phyloP scores from a whole-genome alignment of 345 rosid species.

The Psidium guajava region DNA sequence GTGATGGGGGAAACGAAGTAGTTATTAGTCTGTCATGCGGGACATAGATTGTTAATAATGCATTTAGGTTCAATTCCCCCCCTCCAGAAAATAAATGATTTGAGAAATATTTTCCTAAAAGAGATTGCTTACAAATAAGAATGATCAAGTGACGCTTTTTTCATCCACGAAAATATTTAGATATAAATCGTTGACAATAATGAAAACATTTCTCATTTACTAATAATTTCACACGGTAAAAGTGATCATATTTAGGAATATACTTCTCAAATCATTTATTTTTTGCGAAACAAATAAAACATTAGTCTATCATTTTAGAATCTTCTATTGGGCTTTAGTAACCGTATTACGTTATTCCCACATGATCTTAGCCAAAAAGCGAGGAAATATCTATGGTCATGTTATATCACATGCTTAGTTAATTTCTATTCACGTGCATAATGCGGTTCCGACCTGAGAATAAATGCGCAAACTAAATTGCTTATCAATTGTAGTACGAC shows the following conservation, averaged over 20 bases:
- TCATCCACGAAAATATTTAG: no score
- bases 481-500: background rate
- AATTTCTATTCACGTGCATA: background rate
- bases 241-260: no score
- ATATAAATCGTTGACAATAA: no score
- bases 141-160: no score
- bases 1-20: background rate
- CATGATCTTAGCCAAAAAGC: background rate
- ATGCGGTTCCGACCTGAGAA: background rate
- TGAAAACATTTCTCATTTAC: no score
- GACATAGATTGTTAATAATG: background rate
- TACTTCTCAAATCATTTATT: no score
- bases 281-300: no score
- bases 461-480: background rate
- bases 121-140: no score
- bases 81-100: no score
- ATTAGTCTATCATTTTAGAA: background rate
- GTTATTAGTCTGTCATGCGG: background rate
- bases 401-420: background rate
- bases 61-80: no score
- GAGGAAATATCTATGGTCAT: background rate
- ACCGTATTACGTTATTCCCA: background rate
- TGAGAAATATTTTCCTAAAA: no score
- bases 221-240: no score
- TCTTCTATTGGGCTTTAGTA: background rate